Evolutionary conservation across 495 filamentous ascomycete genomes (phyloP).

Genomic region (Endocarpon pusillum): DNA sequence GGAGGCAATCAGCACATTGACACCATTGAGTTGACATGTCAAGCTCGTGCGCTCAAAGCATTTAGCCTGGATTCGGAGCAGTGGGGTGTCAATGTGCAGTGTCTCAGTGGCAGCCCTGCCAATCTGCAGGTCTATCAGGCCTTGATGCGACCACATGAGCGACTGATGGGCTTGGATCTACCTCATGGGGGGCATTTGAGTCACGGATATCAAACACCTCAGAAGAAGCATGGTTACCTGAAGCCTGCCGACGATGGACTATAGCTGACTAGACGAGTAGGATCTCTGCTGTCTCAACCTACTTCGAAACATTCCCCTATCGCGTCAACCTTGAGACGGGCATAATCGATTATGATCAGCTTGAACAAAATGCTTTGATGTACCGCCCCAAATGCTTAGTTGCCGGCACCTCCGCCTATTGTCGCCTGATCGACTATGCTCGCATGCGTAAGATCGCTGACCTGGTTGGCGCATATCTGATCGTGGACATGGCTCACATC

Average conservation of each 20-base stretch:
- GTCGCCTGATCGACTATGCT: slow-evolving; percentile 90
- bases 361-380: slow-evolving; percentile 81
- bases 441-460: slow-evolving; percentile 95
- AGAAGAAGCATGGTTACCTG: slow-evolving; percentile 51
- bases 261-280: slow-evolving; percentile 22
- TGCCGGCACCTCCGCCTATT: slow-evolving; percentile 96
- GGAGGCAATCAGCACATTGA: slow-evolving; percentile 99
- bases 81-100: slow-evolving; percentile 99
- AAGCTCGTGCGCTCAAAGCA: slow-evolving; percentile 82
- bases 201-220: slow-evolving; percentile 93
- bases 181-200: slow-evolving; percentile 96
- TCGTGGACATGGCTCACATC: slow-evolving; percentile 98
- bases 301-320: slow-evolving; percentile 93
- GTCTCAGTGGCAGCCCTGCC: slow-evolving; percentile 68
- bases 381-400: slow-evolving; percentile 94
- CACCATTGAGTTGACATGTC: slow-evolving; percentile 86
- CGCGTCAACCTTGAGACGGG: slow-evolving; percentile 80
- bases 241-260: neutral
- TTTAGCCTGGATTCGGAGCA: slow-evolving; percentile 73
- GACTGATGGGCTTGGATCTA: slow-evolving; percentile 93
- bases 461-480: slow-evolving; percentile 81
- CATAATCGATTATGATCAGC: slow-evolving; percentile 89
- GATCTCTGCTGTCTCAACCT: slow-evolving; percentile 85
- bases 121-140: slow-evolving; percentile 99
- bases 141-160: slow-evolving; percentile 90